Conservation (phyloP, 1,284 basidiomycete species). For the Clitocybe nebularis region DNA sequence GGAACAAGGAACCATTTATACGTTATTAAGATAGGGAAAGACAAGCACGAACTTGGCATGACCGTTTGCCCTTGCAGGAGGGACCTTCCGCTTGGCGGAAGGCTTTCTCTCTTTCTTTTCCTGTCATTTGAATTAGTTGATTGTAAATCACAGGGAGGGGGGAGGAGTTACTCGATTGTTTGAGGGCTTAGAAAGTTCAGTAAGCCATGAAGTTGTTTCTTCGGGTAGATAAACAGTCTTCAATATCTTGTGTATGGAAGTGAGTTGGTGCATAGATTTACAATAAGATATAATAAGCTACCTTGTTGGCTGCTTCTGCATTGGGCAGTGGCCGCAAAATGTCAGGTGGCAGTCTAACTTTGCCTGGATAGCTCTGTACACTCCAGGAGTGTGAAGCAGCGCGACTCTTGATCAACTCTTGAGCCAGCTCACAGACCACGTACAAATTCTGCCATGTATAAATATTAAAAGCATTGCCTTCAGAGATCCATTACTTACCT, state of each 20-base stretch:
- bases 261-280: neutral
- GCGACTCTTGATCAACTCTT: constrained; percentile 76
- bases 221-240: constrained; percentile 65
- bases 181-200: constrained; percentile 35
- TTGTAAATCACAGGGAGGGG: neutral
- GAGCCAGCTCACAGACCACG: constrained; percentile 84
- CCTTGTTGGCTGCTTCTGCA: constrained; percentile 61
- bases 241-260: constrained; percentile 41
- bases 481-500: constrained; percentile 41
- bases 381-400: constrained; percentile 73
- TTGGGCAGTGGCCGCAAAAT: constrained; percentile 70
- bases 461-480: constrained; percentile 6
- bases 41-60: constrained; percentile 37
- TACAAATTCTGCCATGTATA: constrained; percentile 75
- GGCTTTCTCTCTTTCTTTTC: constrained; percentile 39
- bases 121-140: constrained; percentile 12
- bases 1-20: neutral
- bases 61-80: constrained; percentile 33
- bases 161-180: constrained; percentile 25
- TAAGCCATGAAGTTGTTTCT: constrained; percentile 53
- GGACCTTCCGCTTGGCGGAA: constrained; percentile 37
- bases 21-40: too few species aligned
- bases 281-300: constrained; percentile 20
- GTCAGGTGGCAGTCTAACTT: constrained; percentile 77
- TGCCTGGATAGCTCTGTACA: constrained; percentile 77